Conservation (phyloP, 208 protist species). For the Jaenimonas drosophilae region DNA sequence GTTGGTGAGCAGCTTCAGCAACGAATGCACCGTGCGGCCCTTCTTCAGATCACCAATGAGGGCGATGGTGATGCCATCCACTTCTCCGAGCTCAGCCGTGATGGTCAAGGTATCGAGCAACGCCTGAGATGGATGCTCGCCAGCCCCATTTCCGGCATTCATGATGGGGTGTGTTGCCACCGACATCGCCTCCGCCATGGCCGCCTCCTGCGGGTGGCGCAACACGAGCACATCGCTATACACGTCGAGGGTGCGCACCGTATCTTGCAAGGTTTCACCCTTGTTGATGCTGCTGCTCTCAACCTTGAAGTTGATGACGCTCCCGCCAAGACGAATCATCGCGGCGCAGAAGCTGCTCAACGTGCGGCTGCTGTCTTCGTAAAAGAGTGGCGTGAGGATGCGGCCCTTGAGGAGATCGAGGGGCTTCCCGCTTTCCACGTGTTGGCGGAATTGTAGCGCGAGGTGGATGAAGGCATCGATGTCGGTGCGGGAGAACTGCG, state of each 20-base stretch:
- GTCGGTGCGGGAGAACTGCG: constrained; percentile 53
- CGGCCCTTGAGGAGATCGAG: constrained; percentile 49
- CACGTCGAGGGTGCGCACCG: constrained; percentile 62
- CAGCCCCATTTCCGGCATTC: constrained; percentile 96
- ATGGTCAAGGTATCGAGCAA: constrained; percentile 97
- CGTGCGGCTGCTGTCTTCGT: constrained; percentile 76
- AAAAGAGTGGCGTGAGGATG: constrained; percentile 84
- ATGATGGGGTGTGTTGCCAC: constrained; percentile 83
- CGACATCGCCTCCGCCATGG: constrained; percentile 56
- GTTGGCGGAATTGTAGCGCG: constrained; percentile 24
- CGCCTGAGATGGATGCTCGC: constrained; percentile 97
- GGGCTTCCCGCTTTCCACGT: constrained; percentile 35
- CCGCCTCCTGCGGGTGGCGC: constrained; percentile 90
- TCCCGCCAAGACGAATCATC: constrained; percentile 75
- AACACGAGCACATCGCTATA: constrained; percentile 96
- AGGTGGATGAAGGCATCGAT: constrained; percentile 63
- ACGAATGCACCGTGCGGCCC: constrained; percentile 96
- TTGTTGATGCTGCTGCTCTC: constrained; percentile 76
- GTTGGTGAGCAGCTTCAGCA: constrained; percentile 85
- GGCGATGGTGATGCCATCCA: constrained; percentile 90
- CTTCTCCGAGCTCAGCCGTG: constrained; percentile 83
- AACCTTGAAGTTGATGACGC: constrained; percentile 73
- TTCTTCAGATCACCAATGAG: constrained; percentile 97
- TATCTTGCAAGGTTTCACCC: constrained; percentile 80
- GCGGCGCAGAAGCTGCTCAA: constrained; percentile 73